phyloP scores from a whole-genome alignment of 768 basidiomycete species.

The Leccinum variicolor region DNA sequence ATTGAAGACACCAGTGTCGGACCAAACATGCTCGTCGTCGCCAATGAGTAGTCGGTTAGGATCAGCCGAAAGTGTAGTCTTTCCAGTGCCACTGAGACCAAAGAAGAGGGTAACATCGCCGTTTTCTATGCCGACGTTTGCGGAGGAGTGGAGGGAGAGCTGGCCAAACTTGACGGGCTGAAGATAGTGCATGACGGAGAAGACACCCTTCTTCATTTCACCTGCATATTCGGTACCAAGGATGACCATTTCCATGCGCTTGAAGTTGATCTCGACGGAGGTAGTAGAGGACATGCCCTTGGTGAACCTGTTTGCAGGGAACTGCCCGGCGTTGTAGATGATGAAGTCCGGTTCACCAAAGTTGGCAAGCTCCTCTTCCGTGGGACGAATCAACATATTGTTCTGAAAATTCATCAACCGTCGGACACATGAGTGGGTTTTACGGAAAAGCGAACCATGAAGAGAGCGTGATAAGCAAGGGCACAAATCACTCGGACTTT shows the following conservation, averaged over 20 bases:
- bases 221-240: conserved; percentile 97
- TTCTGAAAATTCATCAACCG: conserved; percentile 47
- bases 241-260: conserved; percentile 99
- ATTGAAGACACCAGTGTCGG: conserved; percentile 98
- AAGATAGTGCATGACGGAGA: conserved; percentile 99
- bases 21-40: conserved; percentile 99
- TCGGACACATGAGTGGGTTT: conserved; percentile 3
- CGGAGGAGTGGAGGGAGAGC: conserved; percentile 95
- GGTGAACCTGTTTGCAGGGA: conserved; percentile 99
- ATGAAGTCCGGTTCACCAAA: conserved; percentile 99
- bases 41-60: conserved; percentile 92
- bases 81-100: conserved; percentile 96
- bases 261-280: conserved; percentile 99
- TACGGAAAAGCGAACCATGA: conserved; percentile 68
- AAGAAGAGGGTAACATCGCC: conserved; percentile 98
- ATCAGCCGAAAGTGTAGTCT: conserved; percentile 97
- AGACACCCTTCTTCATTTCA: conserved; percentile 99
- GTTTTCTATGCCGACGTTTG: conserved; percentile 88
- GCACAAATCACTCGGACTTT: conserved; percentile 99
- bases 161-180: conserved; percentile 99
- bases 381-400: conserved; percentile 99
- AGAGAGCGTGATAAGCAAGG: conserved; percentile 96
- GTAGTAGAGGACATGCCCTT: conserved; percentile 99
- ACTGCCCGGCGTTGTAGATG: conserved; percentile 99
- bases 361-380: conserved; percentile 85